Base-by-base conservation (phyloP, 768 basidiomycete species). In the Tubosaeta sp. region DNA sequence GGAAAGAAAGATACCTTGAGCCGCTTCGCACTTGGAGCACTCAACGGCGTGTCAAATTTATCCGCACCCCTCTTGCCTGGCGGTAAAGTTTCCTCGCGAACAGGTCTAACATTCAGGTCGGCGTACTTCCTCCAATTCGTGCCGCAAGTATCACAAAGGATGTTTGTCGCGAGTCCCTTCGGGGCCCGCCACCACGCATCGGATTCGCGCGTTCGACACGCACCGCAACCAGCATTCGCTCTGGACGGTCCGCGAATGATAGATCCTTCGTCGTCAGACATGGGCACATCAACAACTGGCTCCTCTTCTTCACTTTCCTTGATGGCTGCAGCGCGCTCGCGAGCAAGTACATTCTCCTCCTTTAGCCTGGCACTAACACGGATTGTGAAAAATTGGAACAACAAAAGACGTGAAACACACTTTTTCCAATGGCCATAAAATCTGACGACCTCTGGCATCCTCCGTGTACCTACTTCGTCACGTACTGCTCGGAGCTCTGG, bases 121-220 rank as follows among this genome's bases (percentile, higher is more conserved):
- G 91, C 93, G 65, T 97, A 97, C 70, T 95, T 97, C 59, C 93
- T 77, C 87, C 91, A 97, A 57, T 87, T 88, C 42, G 83, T 80
- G 12, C 93, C 93, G 62, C 93, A 97, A 27, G 69, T 76, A 43
- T 95, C 90, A 65, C 93, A 97, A 48, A 95, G 81, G 35, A 92
- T 79, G 53, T 77, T 78, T 2, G 86, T 86, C 0, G 76, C 68
- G n/a, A 95, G 77, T 19, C 87, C 88, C 64, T 90, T 90, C 3
- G 93, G 94, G 13, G 92, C 91, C 66, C 88, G 90, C 91, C 91
- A 97, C 93, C 93, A 97, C 3, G 70, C 72, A 34, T 76, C 76
- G 6, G 88, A 88, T 54, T 91, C 88, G 50, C 85, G 83, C 7
- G 88, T 89, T 45, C 87, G 77, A 67, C 93, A 97, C 4, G 90